Percentiles rank a stretch among this genome's conserved stretches.
Evolutionary conservation across 805 yeast genomes (phyloP).

Genomic region (Hanseniaspora lachancei): DNA sequence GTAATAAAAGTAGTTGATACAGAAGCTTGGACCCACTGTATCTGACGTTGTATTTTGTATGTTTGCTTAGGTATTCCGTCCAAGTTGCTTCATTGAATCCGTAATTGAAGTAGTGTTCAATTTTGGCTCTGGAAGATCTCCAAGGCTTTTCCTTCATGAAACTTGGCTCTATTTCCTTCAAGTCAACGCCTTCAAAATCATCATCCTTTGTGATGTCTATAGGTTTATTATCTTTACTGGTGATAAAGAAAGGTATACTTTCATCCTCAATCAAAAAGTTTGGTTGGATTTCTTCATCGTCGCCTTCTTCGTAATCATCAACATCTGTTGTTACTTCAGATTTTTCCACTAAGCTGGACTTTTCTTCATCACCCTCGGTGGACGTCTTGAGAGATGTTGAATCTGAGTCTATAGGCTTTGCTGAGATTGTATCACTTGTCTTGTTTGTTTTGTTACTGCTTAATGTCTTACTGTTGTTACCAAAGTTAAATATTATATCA

Average conservation of each 20-base stretch:
- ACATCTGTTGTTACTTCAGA: neutral
- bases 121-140: conserved; percentile 94
- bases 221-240: conserved; percentile 14
- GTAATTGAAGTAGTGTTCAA: conserved; percentile 86
- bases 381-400: neutral
- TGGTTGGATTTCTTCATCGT: conserved; percentile 4
- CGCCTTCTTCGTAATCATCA: conserved; percentile 1
- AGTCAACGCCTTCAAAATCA: conserved; percentile 59
- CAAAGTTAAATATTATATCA: conserved; percentile 7
- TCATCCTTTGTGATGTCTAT: conserved; percentile 27
- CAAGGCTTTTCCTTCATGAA: conserved; percentile 89
- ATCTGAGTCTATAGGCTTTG: neutral
- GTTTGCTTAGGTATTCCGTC: conserved; percentile 83
- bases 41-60: conserved; percentile 65
- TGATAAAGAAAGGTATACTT: conserved; percentile 7
- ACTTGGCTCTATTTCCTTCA: conserved; percentile 68
- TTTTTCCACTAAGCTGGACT: neutral
- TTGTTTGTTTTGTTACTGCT: neutral
- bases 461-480: conserved; percentile 7
- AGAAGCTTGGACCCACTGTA: conserved; percentile 72
- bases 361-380: neutral
- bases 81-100: conserved; percentile 96
- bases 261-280: conserved; percentile 11
- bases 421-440: neutral
- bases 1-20: conserved; percentile 34